Evolutionary conservation across 352 stramenopile species (phyloP).

Genomic region (Phytophthora tentaculata): DNA sequence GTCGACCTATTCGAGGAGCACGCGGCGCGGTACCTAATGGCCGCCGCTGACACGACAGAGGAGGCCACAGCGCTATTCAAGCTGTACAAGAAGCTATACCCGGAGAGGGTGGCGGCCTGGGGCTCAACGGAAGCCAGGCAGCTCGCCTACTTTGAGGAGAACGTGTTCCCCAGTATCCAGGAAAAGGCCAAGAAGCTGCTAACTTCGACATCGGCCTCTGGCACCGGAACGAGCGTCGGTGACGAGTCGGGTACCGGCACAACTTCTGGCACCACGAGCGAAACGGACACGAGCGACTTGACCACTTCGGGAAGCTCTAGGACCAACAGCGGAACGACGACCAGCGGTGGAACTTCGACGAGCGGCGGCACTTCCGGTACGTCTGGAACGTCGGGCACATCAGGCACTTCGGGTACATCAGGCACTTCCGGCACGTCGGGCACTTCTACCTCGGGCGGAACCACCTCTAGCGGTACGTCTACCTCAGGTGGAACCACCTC

Average conservation of each 20-base stretch:
- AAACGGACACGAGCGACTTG: conserved; percentile 8
- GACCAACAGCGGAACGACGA: conserved; percentile 14
- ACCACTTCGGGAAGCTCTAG: conserved; percentile 24
- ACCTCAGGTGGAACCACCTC: conserved; percentile 8
- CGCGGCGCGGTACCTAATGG: conserved; percentile 49
- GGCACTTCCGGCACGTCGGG: conserved; percentile 7
- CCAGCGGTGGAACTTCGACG: conserved; percentile 11
- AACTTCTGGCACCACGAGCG: conserved; percentile 7
- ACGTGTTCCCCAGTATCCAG: conserved; percentile 65
- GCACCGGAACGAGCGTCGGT: neutral
- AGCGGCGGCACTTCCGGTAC: conserved; percentile 17
- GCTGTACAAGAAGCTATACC: conserved; percentile 68
- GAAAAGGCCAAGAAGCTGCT: conserved; percentile 41
- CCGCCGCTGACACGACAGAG: conserved; percentile 33
- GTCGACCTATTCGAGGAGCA: conserved; percentile 49
- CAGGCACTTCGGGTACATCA: conserved; percentile 7
- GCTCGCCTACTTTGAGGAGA: conserved; percentile 69
- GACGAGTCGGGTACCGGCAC: conserved; percentile 20
- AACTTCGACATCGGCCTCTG: conserved; percentile 23
- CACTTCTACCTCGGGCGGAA: conserved; percentile 2
- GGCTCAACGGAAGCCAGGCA: conserved; percentile 47
- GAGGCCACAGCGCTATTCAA: conserved; percentile 68
- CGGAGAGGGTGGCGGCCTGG: conserved; percentile 46
- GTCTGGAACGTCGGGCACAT: conserved; percentile 17
- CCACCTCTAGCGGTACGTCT: conserved; percentile 17